These are phyloP conservation scores for Ichthyophthirius multifiliis DNA, from an alignment of 169 alveolate species.

Conservation along the genomic window DNA sequence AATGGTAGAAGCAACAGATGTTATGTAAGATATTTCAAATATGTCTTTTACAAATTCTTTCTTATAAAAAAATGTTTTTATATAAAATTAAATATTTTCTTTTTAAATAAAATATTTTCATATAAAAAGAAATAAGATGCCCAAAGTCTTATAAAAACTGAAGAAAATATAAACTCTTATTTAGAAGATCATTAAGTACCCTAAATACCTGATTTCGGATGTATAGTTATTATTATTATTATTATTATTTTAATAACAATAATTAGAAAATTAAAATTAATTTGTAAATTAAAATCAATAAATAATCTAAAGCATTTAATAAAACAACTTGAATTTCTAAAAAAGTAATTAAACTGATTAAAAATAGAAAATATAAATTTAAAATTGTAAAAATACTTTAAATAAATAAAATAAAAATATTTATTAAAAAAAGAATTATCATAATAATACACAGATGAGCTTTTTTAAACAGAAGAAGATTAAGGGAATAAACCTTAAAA, in stretches of 20 bases:
- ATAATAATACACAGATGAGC: too few species aligned
- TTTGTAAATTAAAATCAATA: background rate
- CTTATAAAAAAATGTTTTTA: slow-evolving; percentile 40
- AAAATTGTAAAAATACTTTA: too few species aligned
- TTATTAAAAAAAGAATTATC: too few species aligned
- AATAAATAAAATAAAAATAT: too few species aligned
- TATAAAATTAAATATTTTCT: background rate
- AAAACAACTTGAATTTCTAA: background rate
- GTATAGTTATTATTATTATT: slow-evolving; percentile 1
- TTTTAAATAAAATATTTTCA: background rate
- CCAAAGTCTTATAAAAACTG: slow-evolving; percentile 12
- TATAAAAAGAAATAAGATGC: background rate
- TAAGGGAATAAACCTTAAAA: too few species aligned
- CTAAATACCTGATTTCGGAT: slow-evolving; percentile 68
- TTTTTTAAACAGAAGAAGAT: too few species aligned
- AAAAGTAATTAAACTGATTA: too few species aligned
- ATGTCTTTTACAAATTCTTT: slow-evolving; percentile 34
- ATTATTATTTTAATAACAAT: background rate
- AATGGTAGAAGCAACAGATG: slow-evolving; percentile 80
- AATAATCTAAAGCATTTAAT: background rate
- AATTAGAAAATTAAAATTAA: background rate
- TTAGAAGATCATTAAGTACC: slow-evolving; percentile 52
- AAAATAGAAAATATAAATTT: too few species aligned
- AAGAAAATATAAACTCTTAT: background rate
- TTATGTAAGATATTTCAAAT: slow-evolving; percentile 56